These are phyloP conservation scores for Colletotrichum gloeosporioides DNA, from an alignment of 2,329 filamentous ascomycete species.

Conservation along the genomic window DNA sequence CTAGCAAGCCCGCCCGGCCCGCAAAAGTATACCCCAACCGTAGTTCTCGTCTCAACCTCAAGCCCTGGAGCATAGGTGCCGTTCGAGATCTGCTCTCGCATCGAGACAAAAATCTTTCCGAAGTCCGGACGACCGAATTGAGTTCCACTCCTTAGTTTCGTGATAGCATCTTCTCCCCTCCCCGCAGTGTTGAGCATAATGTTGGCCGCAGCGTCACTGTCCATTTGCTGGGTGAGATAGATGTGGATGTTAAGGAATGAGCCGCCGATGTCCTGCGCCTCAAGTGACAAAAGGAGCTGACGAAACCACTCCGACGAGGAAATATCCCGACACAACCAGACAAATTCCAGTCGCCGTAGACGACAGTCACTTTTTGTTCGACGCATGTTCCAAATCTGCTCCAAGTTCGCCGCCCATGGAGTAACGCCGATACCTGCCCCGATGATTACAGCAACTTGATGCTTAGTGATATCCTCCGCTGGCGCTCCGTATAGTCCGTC, in stretches of 20 bases:
- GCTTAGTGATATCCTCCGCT: constrained; percentile 95
- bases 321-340: constrained; percentile 97
- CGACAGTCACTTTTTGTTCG: constrained; percentile 87
- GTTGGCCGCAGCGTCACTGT: constrained; percentile 91
- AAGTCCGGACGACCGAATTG: constrained; percentile 97
- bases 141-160: constrained; percentile 86
- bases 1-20: constrained; percentile 76
- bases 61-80: constrained; percentile 85
- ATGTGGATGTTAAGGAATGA: constrained; percentile 96
- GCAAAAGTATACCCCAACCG: constrained; percentile 97
- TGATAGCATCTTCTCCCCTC: constrained; percentile 89
- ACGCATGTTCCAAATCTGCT: constrained; percentile 98
- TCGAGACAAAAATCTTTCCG: constrained; percentile 75
- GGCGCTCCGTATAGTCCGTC: constrained; percentile 97
- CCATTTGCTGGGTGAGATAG: constrained; percentile 92
- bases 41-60: constrained; percentile 77
- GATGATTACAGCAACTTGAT: constrained; percentile 85
- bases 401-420: constrained; percentile 85
- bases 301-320: constrained; percentile 99
- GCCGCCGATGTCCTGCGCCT: constrained; percentile 77
- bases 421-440: constrained; percentile 89
- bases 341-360: constrained; percentile 94
- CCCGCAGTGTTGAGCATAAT: constrained; percentile 97
- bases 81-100: constrained; percentile 88
- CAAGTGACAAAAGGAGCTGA: constrained; percentile 88